These are phyloP conservation scores for Saprolegnia parasitica DNA, from an alignment of 352 stramenopile genomes.

Conservation along the genomic window DNA sequence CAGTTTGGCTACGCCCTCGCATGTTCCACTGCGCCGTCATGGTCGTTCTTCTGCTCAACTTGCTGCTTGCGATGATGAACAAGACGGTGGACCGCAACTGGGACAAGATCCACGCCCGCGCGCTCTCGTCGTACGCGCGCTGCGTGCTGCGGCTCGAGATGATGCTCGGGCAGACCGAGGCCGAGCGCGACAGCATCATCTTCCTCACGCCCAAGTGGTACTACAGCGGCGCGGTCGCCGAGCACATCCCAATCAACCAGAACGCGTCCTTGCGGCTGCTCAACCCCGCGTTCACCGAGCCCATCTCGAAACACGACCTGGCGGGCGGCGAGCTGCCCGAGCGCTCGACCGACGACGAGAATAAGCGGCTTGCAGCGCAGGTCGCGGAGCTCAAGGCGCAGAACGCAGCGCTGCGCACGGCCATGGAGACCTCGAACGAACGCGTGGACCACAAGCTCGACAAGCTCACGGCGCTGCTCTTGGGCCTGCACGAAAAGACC, in stretches of 20 bases:
- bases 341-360: neutral
- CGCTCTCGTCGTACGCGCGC: constrained; percentile 1
- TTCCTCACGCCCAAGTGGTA: neutral
- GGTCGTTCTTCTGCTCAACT: constrained; percentile 15
- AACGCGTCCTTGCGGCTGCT: constrained; percentile 9
- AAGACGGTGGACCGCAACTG: constrained; percentile 14
- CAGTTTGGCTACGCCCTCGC: neutral
- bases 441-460: neutral
- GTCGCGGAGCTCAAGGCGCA: neutral
- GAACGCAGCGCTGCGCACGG: neutral
- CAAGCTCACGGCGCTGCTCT: constrained; percentile 1
- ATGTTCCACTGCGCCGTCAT: constrained; percentile 23
- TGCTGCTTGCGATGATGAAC: constrained; percentile 25
- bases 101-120: constrained; percentile 1
- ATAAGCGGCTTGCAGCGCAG: neutral
- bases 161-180: neutral
- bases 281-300: constrained; percentile 19
- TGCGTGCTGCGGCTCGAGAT: constrained; percentile 7
- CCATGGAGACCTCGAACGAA: neutral
- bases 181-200: constrained; percentile 1
- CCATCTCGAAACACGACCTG: constrained; percentile 7
- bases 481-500: neutral
- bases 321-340: neutral
- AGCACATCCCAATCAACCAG: neutral
- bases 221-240: neutral